Conservation (phyloP, 73 alveolate species). For the Paramecium biaurelia region DNA sequence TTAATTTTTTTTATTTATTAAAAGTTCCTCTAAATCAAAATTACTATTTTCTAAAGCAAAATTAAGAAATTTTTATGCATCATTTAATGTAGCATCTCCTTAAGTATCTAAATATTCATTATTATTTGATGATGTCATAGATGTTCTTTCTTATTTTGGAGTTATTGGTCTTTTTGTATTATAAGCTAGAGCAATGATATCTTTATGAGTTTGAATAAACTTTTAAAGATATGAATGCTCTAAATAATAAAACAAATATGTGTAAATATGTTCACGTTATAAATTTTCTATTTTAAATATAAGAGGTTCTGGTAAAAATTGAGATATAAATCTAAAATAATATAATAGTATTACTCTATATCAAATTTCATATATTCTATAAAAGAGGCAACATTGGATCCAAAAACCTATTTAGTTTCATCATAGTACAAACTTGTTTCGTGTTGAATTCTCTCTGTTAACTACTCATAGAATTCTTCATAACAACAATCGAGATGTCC, state of each 20-base stretch:
- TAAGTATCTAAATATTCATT: constrained; percentile 34
- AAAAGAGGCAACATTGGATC: background rate
- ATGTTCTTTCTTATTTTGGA: background rate
- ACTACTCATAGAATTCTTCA: constrained; percentile 19
- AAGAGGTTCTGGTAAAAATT: constrained; percentile 5
- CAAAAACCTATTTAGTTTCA: constrained; percentile 18
- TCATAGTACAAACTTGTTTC: constrained; percentile 37
- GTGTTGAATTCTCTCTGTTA: background rate
- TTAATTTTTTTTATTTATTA: background rate
- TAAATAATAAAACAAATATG: background rate
- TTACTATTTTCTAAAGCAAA: background rate
- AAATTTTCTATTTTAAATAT: background rate
- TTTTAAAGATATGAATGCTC: background rate
- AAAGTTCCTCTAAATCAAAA: constrained; percentile 24
- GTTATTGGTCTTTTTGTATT: background rate
- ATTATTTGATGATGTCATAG: background rate
- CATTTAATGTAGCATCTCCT: constrained; percentile 14
- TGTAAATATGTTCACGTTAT: background rate
- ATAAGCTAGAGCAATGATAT: background rate
- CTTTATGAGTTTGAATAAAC: background rate
- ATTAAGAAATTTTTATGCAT: background rate
- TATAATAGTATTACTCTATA: background rate
- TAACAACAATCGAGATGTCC: constrained; percentile 16
- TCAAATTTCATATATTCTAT: background rate
- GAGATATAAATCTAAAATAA: background rate